A percentile compares a stretch with the other conserved stretches of the same genome.
These are phyloP conservation scores for Actinomortierella wolfii DNA, from an alignment of 371 early-diverging fungal species.

Conservation along the genomic window DNA sequence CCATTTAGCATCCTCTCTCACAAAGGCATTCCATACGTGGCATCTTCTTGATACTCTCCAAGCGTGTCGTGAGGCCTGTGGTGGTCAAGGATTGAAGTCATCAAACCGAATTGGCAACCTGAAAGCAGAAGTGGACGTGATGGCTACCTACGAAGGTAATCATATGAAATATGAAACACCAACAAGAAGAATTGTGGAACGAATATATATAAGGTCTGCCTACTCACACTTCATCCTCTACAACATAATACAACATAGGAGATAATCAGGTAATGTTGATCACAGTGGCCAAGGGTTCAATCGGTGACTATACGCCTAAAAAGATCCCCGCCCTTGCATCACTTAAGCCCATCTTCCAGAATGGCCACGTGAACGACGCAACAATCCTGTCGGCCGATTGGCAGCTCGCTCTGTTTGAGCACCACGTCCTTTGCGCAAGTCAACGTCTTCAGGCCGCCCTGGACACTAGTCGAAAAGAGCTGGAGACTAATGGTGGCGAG, in stretches of 20 bases:
- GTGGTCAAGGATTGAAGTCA: constrained; percentile 16
- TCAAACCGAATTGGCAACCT: constrained; percentile 15
- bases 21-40: constrained; percentile 18
- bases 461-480: not conserved
- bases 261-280: constrained; percentile 20
- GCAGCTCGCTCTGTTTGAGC: constrained; percentile 18
- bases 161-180: no score
- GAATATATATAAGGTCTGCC: no score
- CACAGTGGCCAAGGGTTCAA: constrained; percentile 15
- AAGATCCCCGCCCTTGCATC: constrained; percentile 2
- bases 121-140: constrained; percentile 17
- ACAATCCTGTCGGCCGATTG: constrained; percentile 13
- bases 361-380: constrained; percentile 4
- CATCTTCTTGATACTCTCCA: constrained; percentile 16
- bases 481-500: not conserved
- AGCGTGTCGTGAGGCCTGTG: constrained; percentile 16
- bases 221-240: no score
- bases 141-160: constrained; percentile 21
- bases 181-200: not conserved
- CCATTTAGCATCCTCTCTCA: constrained; percentile 13
- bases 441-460: constrained; percentile 10
- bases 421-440: constrained; percentile 10
- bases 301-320: constrained; percentile 8
- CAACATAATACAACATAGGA: not conserved
- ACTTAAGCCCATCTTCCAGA: constrained; percentile 1